Evolutionary conservation across 2,329 filamentous ascomycete genomes (phyloP).

Genomic region (Aspergillus terreus): DNA sequence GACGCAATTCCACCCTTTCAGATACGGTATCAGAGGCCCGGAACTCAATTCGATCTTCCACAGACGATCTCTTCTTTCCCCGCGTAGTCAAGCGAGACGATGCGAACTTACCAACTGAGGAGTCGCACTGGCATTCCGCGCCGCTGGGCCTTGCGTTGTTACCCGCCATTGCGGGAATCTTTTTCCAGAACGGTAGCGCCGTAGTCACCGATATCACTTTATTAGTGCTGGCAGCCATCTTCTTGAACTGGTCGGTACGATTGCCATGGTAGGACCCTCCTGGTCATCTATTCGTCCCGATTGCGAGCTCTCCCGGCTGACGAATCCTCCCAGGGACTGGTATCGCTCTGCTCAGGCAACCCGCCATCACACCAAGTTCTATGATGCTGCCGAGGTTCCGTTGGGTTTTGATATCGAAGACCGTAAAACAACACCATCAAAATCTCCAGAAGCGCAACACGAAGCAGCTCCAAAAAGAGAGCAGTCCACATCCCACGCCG

Average conservation of each 20-base stretch:
- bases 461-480: slow-evolving; percentile 4
- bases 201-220: slow-evolving; percentile 83
- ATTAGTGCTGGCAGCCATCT: slow-evolving; percentile 73
- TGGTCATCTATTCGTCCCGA: slow-evolving; percentile 3
- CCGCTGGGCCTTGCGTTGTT: slow-evolving; percentile 80
- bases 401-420: slow-evolving; percentile 27
- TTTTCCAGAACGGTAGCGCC: slow-evolving; percentile 80
- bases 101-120: slow-evolving; percentile 45
- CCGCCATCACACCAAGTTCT: slow-evolving; percentile 42
- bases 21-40: slow-evolving; percentile 68
- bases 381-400: slow-evolving; percentile 16
- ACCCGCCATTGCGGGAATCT: slow-evolving; percentile 76
- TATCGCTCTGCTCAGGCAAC: slow-evolving; percentile 68
- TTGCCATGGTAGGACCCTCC: slow-evolving; percentile 70
- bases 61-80: slow-evolving; percentile 64
- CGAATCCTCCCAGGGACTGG: slow-evolving; percentile 56
- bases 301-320: slow-evolving; percentile 4
- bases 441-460: slow-evolving; percentile 2
- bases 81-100: slow-evolving; percentile 42
- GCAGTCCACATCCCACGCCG: slow-evolving; percentile 14
- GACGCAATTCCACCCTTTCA: slow-evolving; percentile 75
- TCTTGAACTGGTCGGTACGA: slow-evolving; percentile 88
- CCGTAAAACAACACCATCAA: slow-evolving; percentile 8
- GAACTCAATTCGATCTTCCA: slow-evolving; percentile 61
- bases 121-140: slow-evolving; percentile 72